Percentiles rank a stretch among this genome's conserved stretches.
phyloP scores from a whole-genome alignment of 495 filamentous ascomycete species.

The Penicillium ochrochloron region DNA sequence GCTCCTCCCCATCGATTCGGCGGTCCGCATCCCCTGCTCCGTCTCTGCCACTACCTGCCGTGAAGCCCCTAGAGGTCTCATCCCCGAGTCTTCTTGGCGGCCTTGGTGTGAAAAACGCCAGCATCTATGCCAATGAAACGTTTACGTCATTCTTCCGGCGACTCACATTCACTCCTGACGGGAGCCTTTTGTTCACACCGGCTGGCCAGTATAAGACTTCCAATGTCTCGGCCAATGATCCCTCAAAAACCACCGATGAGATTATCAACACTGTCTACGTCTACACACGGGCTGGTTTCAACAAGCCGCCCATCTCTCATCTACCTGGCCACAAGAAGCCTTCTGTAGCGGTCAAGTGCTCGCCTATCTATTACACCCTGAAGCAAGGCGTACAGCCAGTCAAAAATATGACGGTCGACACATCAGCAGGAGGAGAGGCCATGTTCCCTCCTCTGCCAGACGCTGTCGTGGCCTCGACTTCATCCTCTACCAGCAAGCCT shows the following conservation, averaged over 20 bases:
- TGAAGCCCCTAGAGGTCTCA: conserved; percentile 92
- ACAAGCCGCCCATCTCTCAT: conserved; percentile 96
- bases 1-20: conserved; percentile 81
- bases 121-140: conserved; percentile 95
- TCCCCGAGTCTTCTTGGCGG: conserved; percentile 66
- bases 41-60: conserved; percentile 90
- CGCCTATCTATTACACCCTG: conserved; percentile 83
- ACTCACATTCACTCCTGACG: conserved; percentile 92
- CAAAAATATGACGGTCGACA: conserved; percentile 92
- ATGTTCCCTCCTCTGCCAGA: conserved; percentile 83
- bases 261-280: conserved; percentile 98
- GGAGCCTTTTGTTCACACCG: conserved; percentile 92
- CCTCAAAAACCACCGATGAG: conserved; percentile 75
- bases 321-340: conserved; percentile 98
- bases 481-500: conserved; percentile 55
- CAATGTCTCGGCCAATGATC: conserved; percentile 67
- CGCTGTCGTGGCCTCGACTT: conserved; percentile 66
- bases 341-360: conserved; percentile 94
- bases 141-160: conserved; percentile 97
- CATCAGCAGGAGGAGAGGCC: conserved; percentile 77
- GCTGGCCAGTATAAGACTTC: conserved; percentile 93
- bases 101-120: conserved; percentile 78
- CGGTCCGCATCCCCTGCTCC: conserved; percentile 95
- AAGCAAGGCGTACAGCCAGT: conserved; percentile 70
- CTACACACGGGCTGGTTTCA: conserved; percentile 94